Base-by-base conservation (phyloP, 768 basidiomycete genomes). In the Pleurotus cornucopiae region DNA sequence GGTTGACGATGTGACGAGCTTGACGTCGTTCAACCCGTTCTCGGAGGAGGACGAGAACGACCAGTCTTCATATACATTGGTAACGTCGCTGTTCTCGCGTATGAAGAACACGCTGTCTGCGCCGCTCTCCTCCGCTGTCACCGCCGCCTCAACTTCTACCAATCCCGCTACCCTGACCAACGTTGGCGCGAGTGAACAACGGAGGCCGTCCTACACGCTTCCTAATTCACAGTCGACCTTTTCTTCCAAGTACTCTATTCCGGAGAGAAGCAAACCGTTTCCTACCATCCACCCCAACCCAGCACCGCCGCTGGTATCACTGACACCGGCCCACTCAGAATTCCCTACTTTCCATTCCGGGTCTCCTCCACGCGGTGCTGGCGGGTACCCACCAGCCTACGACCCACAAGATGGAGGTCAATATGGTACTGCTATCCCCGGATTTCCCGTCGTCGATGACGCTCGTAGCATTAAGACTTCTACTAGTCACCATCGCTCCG, bases 21-120 rank as follows among this genome's bases (percentile, higher is more conserved):
- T 94, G 56, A 94, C 93, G 25, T 89, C 89, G 49, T 92, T 89
- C 77, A 94, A 94, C 67, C 91, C 91, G 5, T 94, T 93, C 74
- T 84, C 89, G n/a, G 90, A 92, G 66, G 93, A 94, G 67, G 91
- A 94, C 66, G 92, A 94, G 69, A 83, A 91, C 66, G 91, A 93
- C 61, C 87, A 90, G 63, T 88, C 90, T 6, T 92, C 89, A 13
- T 92, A 91, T 67, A 86, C 89, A 5, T 76, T 94, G 54, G 87
- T 94, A 57, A 84, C 89, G 0, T 89, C 88, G 18, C 74, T 94
- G 23, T 80, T 94, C 55, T 90, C 86, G 30, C 83, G 85, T 60
- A 82, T 94, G 77, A 91, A 88, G 75, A 92, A 80, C 63, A 86
- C 88, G 5, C 78, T 93, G 16, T 76, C 88, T 37, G 80, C 82